Evolutionary conservation across 1,139 yeast species (phyloP).

Genomic region (Geotrichum europaeum): DNA sequence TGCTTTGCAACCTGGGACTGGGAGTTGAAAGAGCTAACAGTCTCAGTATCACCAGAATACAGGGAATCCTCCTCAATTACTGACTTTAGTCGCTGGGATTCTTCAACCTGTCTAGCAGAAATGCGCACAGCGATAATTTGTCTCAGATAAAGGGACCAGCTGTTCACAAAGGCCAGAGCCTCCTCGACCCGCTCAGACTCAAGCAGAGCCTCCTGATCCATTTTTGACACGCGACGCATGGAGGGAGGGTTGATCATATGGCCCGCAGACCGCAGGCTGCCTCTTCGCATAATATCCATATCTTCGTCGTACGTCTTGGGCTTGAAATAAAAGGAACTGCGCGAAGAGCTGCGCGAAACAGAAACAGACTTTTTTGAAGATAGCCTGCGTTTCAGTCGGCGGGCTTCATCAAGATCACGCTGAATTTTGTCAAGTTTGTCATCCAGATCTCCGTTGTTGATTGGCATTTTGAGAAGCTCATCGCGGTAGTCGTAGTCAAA

Average conservation of each 20-base stretch:
- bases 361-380: constrained; percentile 5
- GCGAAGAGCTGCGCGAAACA: constrained; percentile 4
- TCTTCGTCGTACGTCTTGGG: neutral
- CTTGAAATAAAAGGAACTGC: constrained; percentile 1
- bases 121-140: constrained; percentile 33
- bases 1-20: neutral
- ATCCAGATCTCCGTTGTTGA: constrained; percentile 2
- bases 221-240: neutral
- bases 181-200: constrained; percentile 23
- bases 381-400: constrained; percentile 3
- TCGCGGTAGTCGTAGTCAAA: constrained; percentile 1
- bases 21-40: constrained; percentile 4
- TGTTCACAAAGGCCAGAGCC: constrained; percentile 32
- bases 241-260: constrained; percentile 7
- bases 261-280: constrained; percentile 3
- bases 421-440: constrained; percentile 12
- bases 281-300: neutral
- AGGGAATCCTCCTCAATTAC: constrained; percentile 8
- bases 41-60: constrained; percentile 12
- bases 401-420: constrained; percentile 11
- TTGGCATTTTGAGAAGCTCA: neutral
- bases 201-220: constrained; percentile 1
- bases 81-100: constrained; percentile 4
- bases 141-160: constrained; percentile 34
- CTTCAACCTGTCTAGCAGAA: constrained; percentile 22